Evolutionary conservation across 2,329 filamentous ascomycete species (phyloP).

Genomic region (Amesomyces nigricolor): DNA sequence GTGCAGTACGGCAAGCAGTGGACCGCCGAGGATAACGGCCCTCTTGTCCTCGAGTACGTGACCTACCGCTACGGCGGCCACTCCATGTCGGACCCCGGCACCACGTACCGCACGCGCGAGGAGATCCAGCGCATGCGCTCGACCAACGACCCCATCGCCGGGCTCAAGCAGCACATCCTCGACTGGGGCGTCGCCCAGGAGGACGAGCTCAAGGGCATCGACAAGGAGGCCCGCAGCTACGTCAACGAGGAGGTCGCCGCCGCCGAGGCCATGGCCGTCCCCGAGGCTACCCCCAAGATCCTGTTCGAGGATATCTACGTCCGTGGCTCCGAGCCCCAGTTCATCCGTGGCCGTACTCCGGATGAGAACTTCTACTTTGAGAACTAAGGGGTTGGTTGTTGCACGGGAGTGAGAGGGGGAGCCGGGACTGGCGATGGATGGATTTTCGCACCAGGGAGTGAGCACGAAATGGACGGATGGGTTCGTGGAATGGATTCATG

Average conservation of each 20-base stretch:
- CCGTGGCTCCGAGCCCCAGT: constrained; percentile 77
- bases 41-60: constrained; percentile 95
- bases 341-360: constrained; percentile 77
- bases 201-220: constrained; percentile 91
- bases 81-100: constrained; percentile 99
- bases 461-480: too few relatives aligned
- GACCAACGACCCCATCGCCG: constrained; percentile 96
- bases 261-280: constrained; percentile 81
- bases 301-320: constrained; percentile 97
- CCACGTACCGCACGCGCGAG: constrained; percentile 97
- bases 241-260: constrained; percentile 87
- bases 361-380: constrained; percentile 95
- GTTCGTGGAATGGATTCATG: background rate
- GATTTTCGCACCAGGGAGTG: constrained; percentile 1
- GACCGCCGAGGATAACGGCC: constrained; percentile 76
- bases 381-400: constrained; percentile 8
- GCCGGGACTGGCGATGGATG: background rate
- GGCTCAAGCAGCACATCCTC: constrained; percentile 94
- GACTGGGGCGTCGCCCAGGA: constrained; percentile 90
- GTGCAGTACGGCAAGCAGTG: constrained; percentile 91
- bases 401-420: background rate
- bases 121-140: constrained; percentile 99
- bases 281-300: constrained; percentile 73
- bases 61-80: constrained; percentile 99
- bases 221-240: constrained; percentile 82